Evolutionary conservation across 2,329 filamentous ascomycete genomes (phyloP), one percentile per base, ranked within the genome.

Genomic region (Venturiaceae sp.): DNA sequence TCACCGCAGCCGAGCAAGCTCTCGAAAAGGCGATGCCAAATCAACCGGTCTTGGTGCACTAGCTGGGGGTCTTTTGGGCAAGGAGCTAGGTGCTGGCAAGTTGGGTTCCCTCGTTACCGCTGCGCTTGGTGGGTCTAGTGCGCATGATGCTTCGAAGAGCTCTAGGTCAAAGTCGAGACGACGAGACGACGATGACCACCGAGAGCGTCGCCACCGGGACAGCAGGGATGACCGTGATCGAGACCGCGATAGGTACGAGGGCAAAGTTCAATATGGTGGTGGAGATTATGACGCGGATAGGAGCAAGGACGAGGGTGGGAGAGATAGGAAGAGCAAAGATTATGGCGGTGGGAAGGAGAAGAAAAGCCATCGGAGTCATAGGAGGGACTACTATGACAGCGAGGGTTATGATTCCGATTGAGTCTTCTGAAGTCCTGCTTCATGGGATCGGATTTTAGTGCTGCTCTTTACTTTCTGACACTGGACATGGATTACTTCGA

Each of bases 321-420:
- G 26, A 9, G 33, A 56, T 26, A 28, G n/a, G 36, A 39, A 44
- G 16, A 41, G 37, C 28, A 56, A 44, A n/a, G 28, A 41, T 5
- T 14, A 44, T 28, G 33, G n/a, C 9, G 36, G 16, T 30, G 33
- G 16, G 3, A n/a, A 36, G 16, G 53, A 39, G 7, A 32, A 13
- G 4, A 56, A 16, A 16, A 26, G 28, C 23, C 53, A 41, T 39
- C 26, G 33, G 19, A 23, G 37, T 41, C 36, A 44, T 26, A 41
- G 53, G 9, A 33, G 36, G n/a, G 33, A 44, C 26, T 56, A 56
- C 21, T 56, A 56, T 41, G 53, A 56, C 28, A 41, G 37, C 23
- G 28, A 56, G 3, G 53, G 53, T 5, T 56, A 56, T 26, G 53
- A 56, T 28, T 56, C 53, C 4, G 53, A 56, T 26, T 56, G 53